These are phyloP conservation scores for Sanguinoderma infundibulare DNA, from an alignment of 1,284 basidiomycete genomes.

Conservation along the genomic window DNA sequence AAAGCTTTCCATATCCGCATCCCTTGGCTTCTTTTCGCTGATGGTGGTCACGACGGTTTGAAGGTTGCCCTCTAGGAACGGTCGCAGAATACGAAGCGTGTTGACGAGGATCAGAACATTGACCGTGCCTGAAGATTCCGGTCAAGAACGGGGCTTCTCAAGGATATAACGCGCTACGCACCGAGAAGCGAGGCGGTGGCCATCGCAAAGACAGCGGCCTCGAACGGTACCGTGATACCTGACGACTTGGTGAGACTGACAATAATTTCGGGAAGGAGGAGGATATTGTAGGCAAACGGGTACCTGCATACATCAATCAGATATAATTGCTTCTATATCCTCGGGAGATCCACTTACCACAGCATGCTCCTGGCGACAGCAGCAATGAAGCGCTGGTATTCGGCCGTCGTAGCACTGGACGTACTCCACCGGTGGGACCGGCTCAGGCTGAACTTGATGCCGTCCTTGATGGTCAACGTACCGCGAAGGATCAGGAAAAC, in stretches of 20 bases:
- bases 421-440: constrained; percentile 49
- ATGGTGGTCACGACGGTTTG: constrained; percentile 1
- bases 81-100: constrained; percentile 66
- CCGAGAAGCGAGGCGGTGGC: constrained; percentile 60
- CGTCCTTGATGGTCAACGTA: constrained; percentile 46
- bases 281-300: constrained; percentile 61
- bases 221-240: constrained; percentile 49
- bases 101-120: constrained; percentile 71
- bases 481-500: constrained; percentile 62
- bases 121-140: constrained; percentile 50
- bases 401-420: constrained; percentile 32
- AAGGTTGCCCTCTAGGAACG: constrained; percentile 43
- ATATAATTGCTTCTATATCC: background rate
- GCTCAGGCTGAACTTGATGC: constrained; percentile 52
- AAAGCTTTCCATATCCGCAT: constrained; percentile 37
- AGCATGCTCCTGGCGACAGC: constrained; percentile 67
- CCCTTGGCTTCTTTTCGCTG: constrained; percentile 1
- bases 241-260: constrained; percentile 53
- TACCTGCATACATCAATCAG: constrained; percentile 46
- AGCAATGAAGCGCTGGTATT: constrained; percentile 63
- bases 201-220: constrained; percentile 51
- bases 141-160: background rate
- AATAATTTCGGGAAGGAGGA: constrained; percentile 65
- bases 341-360: constrained; percentile 50
- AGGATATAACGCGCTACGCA: constrained; percentile 54